Evolutionary conservation across 2,329 filamentous ascomycete species (phyloP).

Genomic region (Sporothrix pallida): DNA sequence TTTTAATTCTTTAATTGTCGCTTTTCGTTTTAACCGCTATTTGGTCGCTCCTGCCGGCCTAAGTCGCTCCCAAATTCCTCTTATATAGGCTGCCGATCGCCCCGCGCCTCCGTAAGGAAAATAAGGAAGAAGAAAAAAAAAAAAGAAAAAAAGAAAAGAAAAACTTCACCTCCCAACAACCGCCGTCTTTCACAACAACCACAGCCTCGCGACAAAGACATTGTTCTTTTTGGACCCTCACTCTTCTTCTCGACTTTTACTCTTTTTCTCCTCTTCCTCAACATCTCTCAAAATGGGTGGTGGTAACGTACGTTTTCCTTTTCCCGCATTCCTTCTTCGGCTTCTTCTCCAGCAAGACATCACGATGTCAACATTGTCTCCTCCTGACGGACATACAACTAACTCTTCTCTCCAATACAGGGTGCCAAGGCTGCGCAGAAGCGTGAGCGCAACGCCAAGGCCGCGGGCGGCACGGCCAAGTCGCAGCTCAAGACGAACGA

Average conservation of each 20-base stretch:
- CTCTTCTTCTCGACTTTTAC: neutral
- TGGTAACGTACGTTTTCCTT: conserved; percentile 43
- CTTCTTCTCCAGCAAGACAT: neutral
- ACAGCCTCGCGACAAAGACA: conserved; percentile 11
- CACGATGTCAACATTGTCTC: neutral
- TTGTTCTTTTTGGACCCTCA: neutral
- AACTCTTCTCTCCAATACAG: conserved; percentile 37
- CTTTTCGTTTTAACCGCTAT: conserved; percentile 4
- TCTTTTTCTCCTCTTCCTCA: neutral
- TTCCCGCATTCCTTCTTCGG: neutral
- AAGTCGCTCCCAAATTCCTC: neutral
- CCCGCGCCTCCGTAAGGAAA: neutral
- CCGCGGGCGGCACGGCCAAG: conserved; percentile 58
- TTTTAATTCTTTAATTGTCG: conserved; percentile 18
- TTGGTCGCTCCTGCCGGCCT: neutral
- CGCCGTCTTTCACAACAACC: neutral
- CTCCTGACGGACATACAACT: neutral
- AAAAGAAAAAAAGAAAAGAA: conserved; percentile 6
- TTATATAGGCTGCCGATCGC: conserved; percentile 8
- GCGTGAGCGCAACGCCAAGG: conserved; percentile 73
- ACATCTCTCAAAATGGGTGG: conserved; percentile 43
- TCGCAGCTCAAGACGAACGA: conserved; percentile 75
- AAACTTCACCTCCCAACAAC: neutral
- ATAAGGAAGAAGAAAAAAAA: neutral
- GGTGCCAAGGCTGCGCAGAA: conserved; percentile 60